Evolutionary conservation across 352 stramenopile species (phyloP).

Genomic region (Elongisporangium senticosum): DNA sequence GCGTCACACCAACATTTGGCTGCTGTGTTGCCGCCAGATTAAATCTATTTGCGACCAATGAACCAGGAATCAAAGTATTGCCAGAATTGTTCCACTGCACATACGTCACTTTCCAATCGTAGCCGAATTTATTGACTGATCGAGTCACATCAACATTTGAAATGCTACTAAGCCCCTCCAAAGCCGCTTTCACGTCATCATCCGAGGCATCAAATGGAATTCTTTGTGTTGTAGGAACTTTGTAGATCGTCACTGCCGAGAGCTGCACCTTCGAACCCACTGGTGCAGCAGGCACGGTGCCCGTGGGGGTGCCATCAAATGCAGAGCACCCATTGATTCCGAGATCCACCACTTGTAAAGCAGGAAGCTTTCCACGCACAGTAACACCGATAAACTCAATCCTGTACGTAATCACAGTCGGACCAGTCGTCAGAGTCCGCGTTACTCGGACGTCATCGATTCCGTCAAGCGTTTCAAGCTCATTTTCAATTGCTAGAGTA

Average conservation of each 20-base stretch:
- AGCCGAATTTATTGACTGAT: constrained; percentile 80
- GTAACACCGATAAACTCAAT: constrained; percentile 89
- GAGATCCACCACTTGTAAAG: constrained; percentile 83
- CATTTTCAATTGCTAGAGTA: constrained; percentile 45
- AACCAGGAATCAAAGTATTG: not conserved
- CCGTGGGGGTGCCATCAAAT: constrained; percentile 32
- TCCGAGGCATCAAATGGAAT: constrained; percentile 90
- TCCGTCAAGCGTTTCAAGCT: constrained; percentile 52
- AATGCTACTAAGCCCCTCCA: constrained; percentile 87
- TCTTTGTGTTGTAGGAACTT: constrained; percentile 82
- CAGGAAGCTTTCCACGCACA: constrained; percentile 87
- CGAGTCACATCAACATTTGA: constrained; percentile 87
- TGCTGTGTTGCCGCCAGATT: constrained; percentile 37
- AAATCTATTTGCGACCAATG: constrained; percentile 38
- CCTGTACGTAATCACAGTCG: constrained; percentile 79
- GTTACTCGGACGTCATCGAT: constrained; percentile 78
- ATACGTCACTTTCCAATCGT: constrained; percentile 91
- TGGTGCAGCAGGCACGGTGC: constrained; percentile 1
- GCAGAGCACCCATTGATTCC: constrained; percentile 90
- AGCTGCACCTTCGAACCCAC: constrained; percentile 41
- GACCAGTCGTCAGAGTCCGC: constrained; percentile 31
- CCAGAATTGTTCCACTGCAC: constrained; percentile 7
- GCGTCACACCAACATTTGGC: constrained; percentile 40
- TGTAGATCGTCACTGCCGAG: constrained; percentile 83
- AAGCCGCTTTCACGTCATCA: constrained; percentile 88